Evolutionary conservation across 1,284 basidiomycete genomes (phyloP), one percentile per base, ranked within the genome.

Genomic region (Fomitopsis betulina): DNA sequence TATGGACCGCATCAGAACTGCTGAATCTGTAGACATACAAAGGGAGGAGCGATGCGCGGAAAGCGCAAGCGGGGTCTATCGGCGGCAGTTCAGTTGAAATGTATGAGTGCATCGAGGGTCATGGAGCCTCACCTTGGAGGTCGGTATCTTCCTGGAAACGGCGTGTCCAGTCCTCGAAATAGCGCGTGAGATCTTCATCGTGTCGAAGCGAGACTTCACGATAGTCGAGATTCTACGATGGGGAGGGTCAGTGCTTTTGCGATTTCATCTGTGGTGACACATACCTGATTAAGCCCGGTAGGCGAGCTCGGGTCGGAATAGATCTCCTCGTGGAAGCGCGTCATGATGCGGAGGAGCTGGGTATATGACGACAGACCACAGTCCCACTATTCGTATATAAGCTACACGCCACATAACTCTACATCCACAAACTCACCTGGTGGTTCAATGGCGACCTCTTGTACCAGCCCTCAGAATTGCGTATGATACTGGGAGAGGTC

Each of bases 401-500:
- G 43, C 19, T 4, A 55, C 2, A 62, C 54, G 15, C 37, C 10
- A 15, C 19, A 7, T 30, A 23, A 5, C 13, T 3, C 45, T 6
- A 47, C 12, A 12, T 30, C 45, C 1, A n/a, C 25, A 19, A 5
- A 27, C 82, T 50, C 62, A 86, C 87, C 53, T 75, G 68, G 63
- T 80, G 77, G 62, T 86, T 87, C 66, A 83, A 83, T 65, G 75
- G 73, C 9, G 86, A 89, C 57, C 77, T 79, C 68, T 80, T 85
- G 68, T 91, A 92, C 92, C 92, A 94, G 47, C 89, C 83, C 27
- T 79, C 79, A 19, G 87, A 87, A 64, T 85, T 84, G 40, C 89
- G 80, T 47, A 91, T 82, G 66, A 93, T 86, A 62, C 85, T 87
- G 21, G 25, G 1, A n/a, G 0, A 38, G n/a, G 32, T 38, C 40